These are phyloP conservation scores for Heliosperma pusillum DNA, from an alignment of 148 eudicot species.

Conservation along the genomic window DNA sequence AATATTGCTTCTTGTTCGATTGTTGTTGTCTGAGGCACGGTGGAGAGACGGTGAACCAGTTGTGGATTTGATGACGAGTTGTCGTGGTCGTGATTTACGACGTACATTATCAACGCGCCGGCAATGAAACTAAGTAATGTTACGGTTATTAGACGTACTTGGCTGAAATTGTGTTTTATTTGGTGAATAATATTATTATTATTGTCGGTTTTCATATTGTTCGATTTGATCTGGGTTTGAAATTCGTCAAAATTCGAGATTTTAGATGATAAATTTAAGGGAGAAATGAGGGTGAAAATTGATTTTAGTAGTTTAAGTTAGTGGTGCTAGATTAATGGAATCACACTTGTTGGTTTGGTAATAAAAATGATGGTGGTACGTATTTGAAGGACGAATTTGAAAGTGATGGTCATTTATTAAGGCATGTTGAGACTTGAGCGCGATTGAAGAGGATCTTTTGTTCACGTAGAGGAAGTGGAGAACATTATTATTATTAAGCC, in stretches of 20 bases:
- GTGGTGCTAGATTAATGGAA: neutral
- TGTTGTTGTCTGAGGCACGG: constrained; percentile 5
- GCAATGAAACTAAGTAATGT: neutral
- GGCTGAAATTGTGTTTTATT: neutral
- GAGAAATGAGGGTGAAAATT: neutral
- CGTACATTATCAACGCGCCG: neutral
- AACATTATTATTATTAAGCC: too few species aligned
- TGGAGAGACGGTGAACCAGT: neutral
- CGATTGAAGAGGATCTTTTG: too few species aligned
- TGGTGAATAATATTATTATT: neutral
- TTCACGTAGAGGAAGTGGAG: too few species aligned
- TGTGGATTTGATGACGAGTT: neutral
- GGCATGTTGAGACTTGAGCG: too few species aligned
- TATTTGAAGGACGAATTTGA: neutral
- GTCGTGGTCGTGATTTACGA: neutral
- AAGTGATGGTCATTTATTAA: neutral
- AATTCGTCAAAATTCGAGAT: too few species aligned
- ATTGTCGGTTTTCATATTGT: neutral
- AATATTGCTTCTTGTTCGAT: constrained; percentile 31
- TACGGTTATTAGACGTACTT: neutral
- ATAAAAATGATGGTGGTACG: neutral
- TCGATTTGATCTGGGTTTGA: neutral
- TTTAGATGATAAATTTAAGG: too few species aligned
- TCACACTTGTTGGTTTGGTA: neutral
- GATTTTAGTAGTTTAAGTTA: too few species aligned